Evolutionary conservation across 2,329 filamentous ascomycete genomes (phyloP).

Genomic region (Fusarium chaquense): DNA sequence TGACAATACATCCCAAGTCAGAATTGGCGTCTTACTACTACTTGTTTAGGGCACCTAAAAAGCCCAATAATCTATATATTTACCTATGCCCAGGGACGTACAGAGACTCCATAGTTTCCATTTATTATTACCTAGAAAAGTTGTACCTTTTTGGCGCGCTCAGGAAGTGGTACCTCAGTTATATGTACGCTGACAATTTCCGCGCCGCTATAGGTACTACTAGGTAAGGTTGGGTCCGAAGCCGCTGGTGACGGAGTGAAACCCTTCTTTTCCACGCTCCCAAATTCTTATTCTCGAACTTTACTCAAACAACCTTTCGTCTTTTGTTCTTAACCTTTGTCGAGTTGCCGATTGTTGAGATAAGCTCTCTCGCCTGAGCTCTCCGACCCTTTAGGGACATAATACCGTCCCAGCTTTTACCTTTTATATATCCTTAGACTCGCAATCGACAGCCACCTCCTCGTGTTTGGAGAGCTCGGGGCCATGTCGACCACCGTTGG

Average conservation of each 20-base stretch:
- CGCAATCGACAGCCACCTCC: conserved; percentile 17
- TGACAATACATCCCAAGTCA: conserved; percentile 8
- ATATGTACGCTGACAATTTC: conserved; percentile 45
- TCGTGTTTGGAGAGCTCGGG: conserved; percentile 44
- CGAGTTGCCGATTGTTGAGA: conserved; percentile 26
- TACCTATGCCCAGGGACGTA: conserved; percentile 15
- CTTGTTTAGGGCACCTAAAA: too few species aligned
- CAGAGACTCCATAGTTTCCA: conserved; percentile 3
- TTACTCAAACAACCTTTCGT: conserved; percentile 14
- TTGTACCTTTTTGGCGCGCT: conserved; percentile 24
- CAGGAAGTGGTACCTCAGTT: conserved; percentile 23
- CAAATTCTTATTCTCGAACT: conserved; percentile 18
- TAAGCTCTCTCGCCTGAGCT: conserved; percentile 40
- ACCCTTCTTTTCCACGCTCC: conserved; percentile 39
- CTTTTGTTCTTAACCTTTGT: conserved; percentile 1
- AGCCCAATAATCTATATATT: conserved; percentile 8
- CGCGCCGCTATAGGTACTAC: conserved; percentile 36
- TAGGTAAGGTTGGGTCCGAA: conserved; percentile 42
- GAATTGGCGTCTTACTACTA: background rate
- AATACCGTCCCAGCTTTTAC: conserved; percentile 4
- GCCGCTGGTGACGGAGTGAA: conserved; percentile 42
- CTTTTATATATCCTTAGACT: conserved; percentile 5
- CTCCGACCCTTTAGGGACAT: conserved; percentile 30
- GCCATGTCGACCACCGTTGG: conserved; percentile 51
- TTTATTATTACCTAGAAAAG: conserved; percentile 11